Evolutionary conservation across 2,329 filamentous ascomycete species (phyloP).

Genomic region (Aspergillus calidoustus): DNA sequence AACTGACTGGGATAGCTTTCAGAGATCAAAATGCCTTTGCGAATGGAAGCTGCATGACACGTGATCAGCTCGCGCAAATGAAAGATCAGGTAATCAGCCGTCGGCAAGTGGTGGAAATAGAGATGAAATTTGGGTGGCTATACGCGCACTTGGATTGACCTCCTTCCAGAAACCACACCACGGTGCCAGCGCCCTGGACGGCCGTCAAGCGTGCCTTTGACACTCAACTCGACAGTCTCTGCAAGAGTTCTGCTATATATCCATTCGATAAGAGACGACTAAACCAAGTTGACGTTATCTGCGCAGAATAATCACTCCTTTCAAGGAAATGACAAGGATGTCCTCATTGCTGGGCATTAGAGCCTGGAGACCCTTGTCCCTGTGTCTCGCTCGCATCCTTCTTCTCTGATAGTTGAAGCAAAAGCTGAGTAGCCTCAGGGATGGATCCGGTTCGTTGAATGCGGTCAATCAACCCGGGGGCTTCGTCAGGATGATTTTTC

Average conservation of each 20-base stretch:
- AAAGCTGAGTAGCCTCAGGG: conserved; percentile 5
- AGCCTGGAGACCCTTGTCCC: not conserved
- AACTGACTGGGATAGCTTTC: not conserved
- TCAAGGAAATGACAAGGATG: not conserved
- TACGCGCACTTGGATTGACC: not conserved
- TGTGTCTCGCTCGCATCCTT: not conserved
- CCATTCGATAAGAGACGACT: not conserved
- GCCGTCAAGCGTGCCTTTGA: not conserved
- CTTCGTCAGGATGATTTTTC: conserved; percentile 4
- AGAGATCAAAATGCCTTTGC: not conserved
- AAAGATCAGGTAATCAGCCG: not conserved
- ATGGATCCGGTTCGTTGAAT: conserved; percentile 1
- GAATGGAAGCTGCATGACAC: not conserved
- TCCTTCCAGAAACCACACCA: not conserved
- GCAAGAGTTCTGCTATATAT: not conserved
- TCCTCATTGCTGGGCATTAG: not conserved
- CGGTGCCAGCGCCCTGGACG: not conserved
- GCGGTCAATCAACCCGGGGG: not conserved
- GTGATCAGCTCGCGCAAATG: not conserved
- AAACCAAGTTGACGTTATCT: not conserved
- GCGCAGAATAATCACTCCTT: not conserved
- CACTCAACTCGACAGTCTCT: not conserved
- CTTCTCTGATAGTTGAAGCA: conserved; percentile 1
- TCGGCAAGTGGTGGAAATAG: not conserved
- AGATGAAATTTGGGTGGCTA: not conserved